Conservation (phyloP, 495 filamentous ascomycete species). For the Hypoxylon rickii region DNA sequence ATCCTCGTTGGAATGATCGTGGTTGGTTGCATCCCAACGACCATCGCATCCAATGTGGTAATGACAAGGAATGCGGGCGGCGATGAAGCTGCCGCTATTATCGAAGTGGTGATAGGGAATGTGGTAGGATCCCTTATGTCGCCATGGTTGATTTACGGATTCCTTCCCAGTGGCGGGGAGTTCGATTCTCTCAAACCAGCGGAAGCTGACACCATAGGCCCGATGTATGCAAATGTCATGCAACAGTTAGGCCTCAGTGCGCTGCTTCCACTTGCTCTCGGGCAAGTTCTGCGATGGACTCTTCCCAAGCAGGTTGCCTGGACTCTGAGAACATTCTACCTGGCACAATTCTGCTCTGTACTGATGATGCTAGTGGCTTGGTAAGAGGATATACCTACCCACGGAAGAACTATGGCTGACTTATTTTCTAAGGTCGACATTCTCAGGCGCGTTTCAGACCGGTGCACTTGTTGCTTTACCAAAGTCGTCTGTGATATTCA, state of each 20-base stretch:
- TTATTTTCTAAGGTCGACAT: conserved; percentile 48
- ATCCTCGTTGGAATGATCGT: conserved; percentile 60
- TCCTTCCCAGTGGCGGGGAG: conserved; percentile 48
- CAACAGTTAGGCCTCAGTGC: conserved; percentile 58
- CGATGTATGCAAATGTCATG: conserved; percentile 58
- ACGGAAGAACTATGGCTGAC: conserved; percentile 10
- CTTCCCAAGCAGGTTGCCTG: conserved; percentile 48
- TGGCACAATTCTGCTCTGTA: conserved; percentile 51
- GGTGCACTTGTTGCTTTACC: conserved; percentile 54
- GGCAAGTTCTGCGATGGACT: conserved; percentile 54
- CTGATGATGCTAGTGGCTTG: conserved; percentile 57
- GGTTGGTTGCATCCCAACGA: conserved; percentile 61
- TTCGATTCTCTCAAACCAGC: conserved; percentile 54
- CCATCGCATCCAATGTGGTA: conserved; percentile 62
- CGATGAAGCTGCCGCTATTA: conserved; percentile 59
- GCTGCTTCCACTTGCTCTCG: conserved; percentile 54
- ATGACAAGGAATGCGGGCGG: conserved; percentile 60
- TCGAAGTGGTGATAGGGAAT: conserved; percentile 61
- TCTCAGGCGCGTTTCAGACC: conserved; percentile 60
- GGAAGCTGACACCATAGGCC: conserved; percentile 45
- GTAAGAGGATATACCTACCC: conserved; percentile 38
- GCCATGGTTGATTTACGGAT: conserved; percentile 55
- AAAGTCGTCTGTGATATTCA: conserved; percentile 53
- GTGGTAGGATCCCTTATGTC: conserved; percentile 56
- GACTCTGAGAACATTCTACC: conserved; percentile 49